Base-by-base conservation (phyloP, 1,139 yeast species). In the Yamadazyma jaroonii region DNA sequence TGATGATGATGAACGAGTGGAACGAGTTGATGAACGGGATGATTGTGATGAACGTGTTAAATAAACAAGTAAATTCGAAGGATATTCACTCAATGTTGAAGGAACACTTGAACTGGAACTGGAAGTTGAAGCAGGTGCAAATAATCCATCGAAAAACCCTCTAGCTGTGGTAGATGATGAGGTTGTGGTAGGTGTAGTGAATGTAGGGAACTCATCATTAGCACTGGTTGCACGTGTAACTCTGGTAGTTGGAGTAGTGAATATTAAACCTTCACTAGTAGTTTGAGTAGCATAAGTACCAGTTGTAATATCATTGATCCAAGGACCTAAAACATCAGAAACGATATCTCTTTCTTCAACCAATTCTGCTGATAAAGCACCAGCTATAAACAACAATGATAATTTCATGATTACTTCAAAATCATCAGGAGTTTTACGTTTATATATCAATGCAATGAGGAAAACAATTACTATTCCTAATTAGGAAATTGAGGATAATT, bases 381-480 rank as follows among this genome's bases (percentile, higher is more conserved):
- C 20, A 17, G 20, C 6, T 17, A 17, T 17, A 17, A 31, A 30
- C 4, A 35, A 7, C 5, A 35, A 4, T 15, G 32, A 13, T 23
- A 34, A 25, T 30, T 30, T 25, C 37, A 35, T 35, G 10, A 6
- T 26, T 14, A 13, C 14, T 5, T 26, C n/a, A 17, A 17, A 17
- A 17, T 17, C 20, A 17, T 17, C 20, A 17, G 20, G 20, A 17
- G 20, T 17, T 17, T 17, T 17, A 4, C 20, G 20, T 17, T 17
- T 17, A 17, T 17, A 17, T 17, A 17, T 17, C 6, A 17, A 17
- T 4, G 13, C 15, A 27, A 27, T 13, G 13, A 27, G 10, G 17
- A 24, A 14, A 12, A 15, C 29, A 32, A 37, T 37, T 33, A 37
- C 40, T 29, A 28, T 37, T 25, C 40, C 40, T 10, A 9, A n/a